Evolutionary conservation across 2,329 filamentous ascomycete species (phyloP).

Genomic region (Zymoseptoria brevis): DNA sequence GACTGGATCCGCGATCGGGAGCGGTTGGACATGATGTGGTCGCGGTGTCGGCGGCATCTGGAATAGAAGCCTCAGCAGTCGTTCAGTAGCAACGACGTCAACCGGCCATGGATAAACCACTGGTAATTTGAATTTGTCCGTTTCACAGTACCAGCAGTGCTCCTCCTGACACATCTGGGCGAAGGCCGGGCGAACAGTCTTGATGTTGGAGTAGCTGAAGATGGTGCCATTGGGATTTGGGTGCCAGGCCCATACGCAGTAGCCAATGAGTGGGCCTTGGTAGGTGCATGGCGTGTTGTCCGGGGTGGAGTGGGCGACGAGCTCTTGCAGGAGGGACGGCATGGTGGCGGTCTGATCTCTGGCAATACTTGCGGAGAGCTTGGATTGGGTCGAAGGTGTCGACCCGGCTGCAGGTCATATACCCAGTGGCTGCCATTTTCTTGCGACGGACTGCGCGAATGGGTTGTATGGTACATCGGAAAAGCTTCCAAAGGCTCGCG

Average conservation of each 20-base stretch:
- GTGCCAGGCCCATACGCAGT: constrained; percentile 2
- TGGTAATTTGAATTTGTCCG: too few relatives aligned
- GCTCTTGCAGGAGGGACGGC: not conserved
- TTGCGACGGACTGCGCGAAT: not conserved
- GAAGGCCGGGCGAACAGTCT: not conserved
- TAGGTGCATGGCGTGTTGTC: constrained; percentile 1
- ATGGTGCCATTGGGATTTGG: not conserved
- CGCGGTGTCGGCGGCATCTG: too few relatives aligned
- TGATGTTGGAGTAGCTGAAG: not conserved
- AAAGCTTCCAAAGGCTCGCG: not conserved
- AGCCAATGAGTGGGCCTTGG: constrained; percentile 7
- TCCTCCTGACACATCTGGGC: not conserved
- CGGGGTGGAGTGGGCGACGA: not conserved
- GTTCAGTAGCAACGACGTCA: too few relatives aligned
- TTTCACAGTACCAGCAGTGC: not conserved
- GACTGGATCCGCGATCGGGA: too few relatives aligned
- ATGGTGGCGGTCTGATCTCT: not conserved
- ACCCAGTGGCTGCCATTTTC: not conserved
- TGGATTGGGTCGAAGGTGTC: not conserved
- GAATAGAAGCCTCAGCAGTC: too few relatives aligned
- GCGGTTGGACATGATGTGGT: too few relatives aligned
- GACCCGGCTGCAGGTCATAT: not conserved
- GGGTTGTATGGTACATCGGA: not conserved
- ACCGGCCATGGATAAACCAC: too few relatives aligned
- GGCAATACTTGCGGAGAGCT: not conserved